A percentile compares a stretch with the other conserved stretches of the same genome.
Evolutionary conservation across 164 flowering plant species (phyloP).

Genomic region (Euptelea pleiosperma): DNA sequence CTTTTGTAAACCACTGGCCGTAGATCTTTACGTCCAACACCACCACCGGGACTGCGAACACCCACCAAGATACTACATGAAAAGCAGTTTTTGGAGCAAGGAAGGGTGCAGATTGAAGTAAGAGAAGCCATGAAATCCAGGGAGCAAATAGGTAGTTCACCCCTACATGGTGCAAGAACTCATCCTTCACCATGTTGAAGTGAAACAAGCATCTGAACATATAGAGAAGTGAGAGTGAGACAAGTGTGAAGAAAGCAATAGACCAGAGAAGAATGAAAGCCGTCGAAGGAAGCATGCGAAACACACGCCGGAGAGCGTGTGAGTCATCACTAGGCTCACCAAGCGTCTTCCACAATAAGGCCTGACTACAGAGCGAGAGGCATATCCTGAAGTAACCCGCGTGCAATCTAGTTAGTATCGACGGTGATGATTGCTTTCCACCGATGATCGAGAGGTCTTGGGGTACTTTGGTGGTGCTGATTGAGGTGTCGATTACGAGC

Average conservation of each 20-base stretch:
- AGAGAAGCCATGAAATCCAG: slow-evolving; percentile 27
- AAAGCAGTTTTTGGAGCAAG: slow-evolving; percentile 5
- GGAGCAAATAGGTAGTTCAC: slow-evolving; percentile 34
- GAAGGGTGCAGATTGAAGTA: slow-evolving; percentile 27
- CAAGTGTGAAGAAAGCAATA: slow-evolving; percentile 17
- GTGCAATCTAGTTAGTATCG: slow-evolving; percentile 31
- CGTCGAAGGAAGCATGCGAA: slow-evolving; percentile 11
- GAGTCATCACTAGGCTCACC: slow-evolving; percentile 12
- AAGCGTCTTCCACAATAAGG: slow-evolving; percentile 39
- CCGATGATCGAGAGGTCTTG: not conserved
- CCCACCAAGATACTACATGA: slow-evolving; percentile 22
- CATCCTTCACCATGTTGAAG: slow-evolving; percentile 23
- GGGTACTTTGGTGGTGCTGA: not conserved
- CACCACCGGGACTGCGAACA: slow-evolving; percentile 17
- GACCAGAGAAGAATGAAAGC: slow-evolving; percentile 29
- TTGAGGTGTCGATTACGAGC: slow-evolving; percentile 4
- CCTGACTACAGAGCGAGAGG: slow-evolving; percentile 37
- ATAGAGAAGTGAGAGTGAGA: slow-evolving; percentile 29
- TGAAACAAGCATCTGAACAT: slow-evolving; percentile 19
- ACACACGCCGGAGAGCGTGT: not conserved
- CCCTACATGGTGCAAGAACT: slow-evolving; percentile 28
- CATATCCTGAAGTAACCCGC: slow-evolving; percentile 43
- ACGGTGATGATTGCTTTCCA: not conserved
- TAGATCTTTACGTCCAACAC: slow-evolving; percentile 30
- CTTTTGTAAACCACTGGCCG: slow-evolving; percentile 37